Base-by-base conservation (phyloP, 2,329 filamentous ascomycete genomes). In the Diplodia sapinea region DNA sequence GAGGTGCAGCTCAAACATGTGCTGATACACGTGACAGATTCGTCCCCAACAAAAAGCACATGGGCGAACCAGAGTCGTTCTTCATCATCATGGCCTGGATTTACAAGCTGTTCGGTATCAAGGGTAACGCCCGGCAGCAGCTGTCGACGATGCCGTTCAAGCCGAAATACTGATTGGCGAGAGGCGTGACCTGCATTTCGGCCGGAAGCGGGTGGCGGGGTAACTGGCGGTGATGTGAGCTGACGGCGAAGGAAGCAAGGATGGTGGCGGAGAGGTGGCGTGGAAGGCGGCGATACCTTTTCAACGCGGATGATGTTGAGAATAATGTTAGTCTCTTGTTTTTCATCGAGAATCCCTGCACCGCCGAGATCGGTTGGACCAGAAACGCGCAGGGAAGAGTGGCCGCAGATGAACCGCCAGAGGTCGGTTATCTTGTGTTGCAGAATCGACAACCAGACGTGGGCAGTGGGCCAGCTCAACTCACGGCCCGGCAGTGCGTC, bases 31-130 rank as follows among this genome's bases (percentile, higher is more conserved):
- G 50, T 54, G 13, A 43, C 52, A 76, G 79, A 29, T 83, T 84
- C 67, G 79, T 84, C 0, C 66, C 73, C 2, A 77, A 75, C 0
- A 74, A 73, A 12, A 83, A 83, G 74, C 83, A 85, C 67, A 85
- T 85, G 83, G 83, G 83, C 1, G 83, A 85, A 74, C 83, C 83
- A 5, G 79, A 81, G 72, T 79, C 77, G 64, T 85, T 84, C 69
- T 76, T 80, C 64, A 76, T 84, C 62, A 83, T 84, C 40, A 65
- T 85, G 55, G 77, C 75, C 55, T 85, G 83, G 83, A 72, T 84
- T 52, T 84, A 84, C 72, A 75, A 77, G 68, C 66, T 84, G n/a
- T 82, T 84, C 70, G 81, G 77, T 0, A 76, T 84, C 40, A 62
- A 83, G 64, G 78, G 72, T 23, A 76, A 83, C 72, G 75, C 80